A percentile compares a stretch with the other conserved stretches of the same genome.
phyloP scores from a whole-genome alignment of 1,284 basidiomycete genomes.

The Ustilago xerochloae region DNA sequence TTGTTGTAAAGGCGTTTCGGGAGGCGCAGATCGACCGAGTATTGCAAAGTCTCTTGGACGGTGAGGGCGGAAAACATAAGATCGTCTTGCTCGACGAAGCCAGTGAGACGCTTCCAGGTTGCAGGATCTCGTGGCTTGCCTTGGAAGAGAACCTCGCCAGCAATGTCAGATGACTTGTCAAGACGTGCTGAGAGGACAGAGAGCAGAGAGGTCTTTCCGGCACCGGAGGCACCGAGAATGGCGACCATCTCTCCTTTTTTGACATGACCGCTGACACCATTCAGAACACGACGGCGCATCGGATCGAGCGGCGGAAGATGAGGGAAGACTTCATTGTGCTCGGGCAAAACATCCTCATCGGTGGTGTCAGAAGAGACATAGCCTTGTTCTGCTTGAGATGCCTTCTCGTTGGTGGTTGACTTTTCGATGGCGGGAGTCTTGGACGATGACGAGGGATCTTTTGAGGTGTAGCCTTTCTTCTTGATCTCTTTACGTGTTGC shows the following conservation, averaged over 20 bases:
- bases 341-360: slow-evolving; percentile 15
- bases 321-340: slow-evolving; percentile 33
- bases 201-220: slow-evolving; percentile 58
- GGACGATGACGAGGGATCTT: neutral
- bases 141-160: slow-evolving; percentile 43
- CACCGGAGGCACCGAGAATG: slow-evolving; percentile 56
- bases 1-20: slow-evolving; percentile 43
- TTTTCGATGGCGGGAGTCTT: slow-evolving; percentile 1
- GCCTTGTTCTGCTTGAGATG: slow-evolving; percentile 16
- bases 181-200: slow-evolving; percentile 54
- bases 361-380: slow-evolving; percentile 1
- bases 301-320: slow-evolving; percentile 41
- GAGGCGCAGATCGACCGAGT: slow-evolving; percentile 51
- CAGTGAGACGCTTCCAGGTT: slow-evolving; percentile 55
- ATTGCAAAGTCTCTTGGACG: slow-evolving; percentile 52
- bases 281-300: slow-evolving; percentile 39
- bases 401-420: neutral
- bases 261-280: slow-evolving; percentile 46
- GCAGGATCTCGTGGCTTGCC: slow-evolving; percentile 45
- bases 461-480: neutral
- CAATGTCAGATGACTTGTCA: slow-evolving; percentile 43
- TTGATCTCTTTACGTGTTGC: slow-evolving; percentile 47
- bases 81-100: slow-evolving; percentile 60
- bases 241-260: slow-evolving; percentile 51
- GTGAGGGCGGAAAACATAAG: slow-evolving; percentile 51